A percentile compares a stretch with the other conserved stretches of the same genome.
phyloP scores from a whole-genome alignment of 805 yeast species.

The Metschnikowia aberdeeniae region DNA sequence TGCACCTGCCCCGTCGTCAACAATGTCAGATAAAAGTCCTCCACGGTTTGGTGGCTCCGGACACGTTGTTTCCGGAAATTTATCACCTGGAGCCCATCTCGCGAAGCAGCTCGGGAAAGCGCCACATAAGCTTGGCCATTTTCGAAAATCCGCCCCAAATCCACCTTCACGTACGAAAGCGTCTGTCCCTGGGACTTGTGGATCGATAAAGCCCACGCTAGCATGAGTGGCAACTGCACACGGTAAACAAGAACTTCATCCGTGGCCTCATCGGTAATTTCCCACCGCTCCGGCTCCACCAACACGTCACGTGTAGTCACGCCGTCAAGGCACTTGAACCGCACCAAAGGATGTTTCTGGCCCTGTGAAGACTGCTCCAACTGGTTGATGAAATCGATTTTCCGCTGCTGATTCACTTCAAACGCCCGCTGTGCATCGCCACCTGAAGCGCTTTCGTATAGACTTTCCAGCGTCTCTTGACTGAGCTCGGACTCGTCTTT shows the following conservation, averaged over 20 bases:
- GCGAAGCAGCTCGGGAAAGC: conserved; percentile 57
- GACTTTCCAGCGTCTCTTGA: background rate
- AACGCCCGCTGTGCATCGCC: background rate
- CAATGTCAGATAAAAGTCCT: conserved; percentile 26
- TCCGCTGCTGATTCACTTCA: conserved; percentile 38
- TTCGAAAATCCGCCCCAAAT: conserved; percentile 63
- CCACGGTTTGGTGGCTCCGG: conserved; percentile 14
- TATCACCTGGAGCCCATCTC: conserved; percentile 18
- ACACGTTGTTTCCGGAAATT: conserved; percentile 16
- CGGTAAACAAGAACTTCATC: conserved; percentile 45
- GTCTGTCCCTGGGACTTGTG: conserved; percentile 89
- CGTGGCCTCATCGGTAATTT: conserved; percentile 69
- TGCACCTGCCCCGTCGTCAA: conserved; percentile 12
- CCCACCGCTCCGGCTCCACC: conserved; percentile 81
- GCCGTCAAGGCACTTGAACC: conserved; percentile 70
- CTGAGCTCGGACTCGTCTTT: background rate
- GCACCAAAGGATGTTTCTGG: conserved; percentile 66
- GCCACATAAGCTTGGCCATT: conserved; percentile 86
- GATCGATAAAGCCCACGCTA: conserved; percentile 82
- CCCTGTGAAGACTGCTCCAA: conserved; percentile 43
- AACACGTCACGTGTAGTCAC: conserved; percentile 64
- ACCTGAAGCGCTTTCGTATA: background rate
- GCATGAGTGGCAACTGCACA: conserved; percentile 61
- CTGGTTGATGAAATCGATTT: conserved; percentile 40
- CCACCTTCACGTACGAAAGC: conserved; percentile 64